Evolutionary conservation across 2,329 filamentous ascomycete species (phyloP).

Genomic region (Aspergillus pseudoglaucus): DNA sequence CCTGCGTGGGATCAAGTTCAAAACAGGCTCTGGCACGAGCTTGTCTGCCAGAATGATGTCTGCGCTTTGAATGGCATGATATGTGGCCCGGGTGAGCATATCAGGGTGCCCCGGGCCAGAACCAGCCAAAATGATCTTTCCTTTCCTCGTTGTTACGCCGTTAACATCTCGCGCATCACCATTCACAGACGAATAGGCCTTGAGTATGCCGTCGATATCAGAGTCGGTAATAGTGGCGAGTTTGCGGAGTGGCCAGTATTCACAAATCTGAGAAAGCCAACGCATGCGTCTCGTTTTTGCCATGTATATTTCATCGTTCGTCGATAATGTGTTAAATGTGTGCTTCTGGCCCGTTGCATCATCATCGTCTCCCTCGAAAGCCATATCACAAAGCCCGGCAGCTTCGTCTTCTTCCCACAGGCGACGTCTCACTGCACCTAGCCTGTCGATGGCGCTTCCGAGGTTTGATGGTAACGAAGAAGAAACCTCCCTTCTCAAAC

Average conservation of each 20-base stretch:
- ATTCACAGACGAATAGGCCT: constrained; percentile 53
- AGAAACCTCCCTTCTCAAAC: constrained; percentile 82
- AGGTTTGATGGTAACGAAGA: constrained; percentile 68
- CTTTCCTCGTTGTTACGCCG: constrained; percentile 35
- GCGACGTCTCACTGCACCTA: constrained; percentile 65
- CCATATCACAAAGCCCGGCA: constrained; percentile 39
- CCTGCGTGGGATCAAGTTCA: constrained; percentile 83
- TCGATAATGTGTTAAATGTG: constrained; percentile 76
- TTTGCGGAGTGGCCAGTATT: constrained; percentile 90
- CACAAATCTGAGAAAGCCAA: constrained; percentile 93
- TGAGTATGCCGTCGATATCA: constrained; percentile 71
- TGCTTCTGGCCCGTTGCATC: constrained; percentile 57
- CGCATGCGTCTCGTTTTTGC: constrained; percentile 76
- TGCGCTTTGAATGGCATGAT: constrained; percentile 42
- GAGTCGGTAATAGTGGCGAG: constrained; percentile 72
- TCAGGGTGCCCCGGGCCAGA: constrained; percentile 90
- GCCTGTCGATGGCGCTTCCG: constrained; percentile 66
- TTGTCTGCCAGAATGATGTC: constrained; percentile 49
- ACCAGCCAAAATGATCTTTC: constrained; percentile 79
- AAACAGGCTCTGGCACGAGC: constrained; percentile 65
- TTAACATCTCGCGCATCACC: constrained; percentile 11
- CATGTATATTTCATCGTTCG: constrained; percentile 63
- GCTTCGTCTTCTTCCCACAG: constrained; percentile 68
- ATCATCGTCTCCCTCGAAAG: constrained; percentile 43
- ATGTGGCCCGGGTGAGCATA: constrained; percentile 65